phyloP scores from a whole-genome alignment of 805 yeast species.

The Yarrowia sp. region DNA sequence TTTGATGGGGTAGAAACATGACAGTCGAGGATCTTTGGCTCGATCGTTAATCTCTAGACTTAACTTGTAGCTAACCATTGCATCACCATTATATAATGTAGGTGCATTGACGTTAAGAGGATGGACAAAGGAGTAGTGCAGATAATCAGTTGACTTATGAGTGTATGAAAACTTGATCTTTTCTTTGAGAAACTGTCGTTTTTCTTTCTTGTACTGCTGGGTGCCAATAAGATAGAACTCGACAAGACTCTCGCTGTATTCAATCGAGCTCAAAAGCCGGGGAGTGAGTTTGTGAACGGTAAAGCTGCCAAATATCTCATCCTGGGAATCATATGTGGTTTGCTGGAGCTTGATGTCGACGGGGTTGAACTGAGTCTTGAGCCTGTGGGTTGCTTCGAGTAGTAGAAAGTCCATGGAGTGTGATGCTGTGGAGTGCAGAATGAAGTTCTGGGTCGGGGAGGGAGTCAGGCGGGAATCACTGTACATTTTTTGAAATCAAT shows the following conservation, averaged over 20 bases:
- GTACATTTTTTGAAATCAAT: not conserved
- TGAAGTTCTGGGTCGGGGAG: conserved; percentile 26
- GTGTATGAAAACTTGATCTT: conserved; percentile 14
- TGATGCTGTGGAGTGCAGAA: conserved; percentile 9
- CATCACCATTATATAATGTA: conserved; percentile 16
- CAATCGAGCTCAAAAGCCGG: conserved; percentile 1
- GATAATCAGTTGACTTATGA: not conserved
- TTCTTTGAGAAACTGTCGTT: conserved; percentile 3
- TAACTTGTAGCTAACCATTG: conserved; percentile 23
- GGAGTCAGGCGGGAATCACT: conserved; percentile 17
- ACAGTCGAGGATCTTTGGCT: conserved; percentile 18
- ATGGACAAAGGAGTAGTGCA: conserved; percentile 7
- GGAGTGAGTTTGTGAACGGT: conserved; percentile 20
- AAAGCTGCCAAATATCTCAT: conserved; percentile 12
- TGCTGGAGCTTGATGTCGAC: conserved; percentile 20
- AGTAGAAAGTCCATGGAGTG: conserved; percentile 15
- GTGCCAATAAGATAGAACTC: conserved; percentile 32
- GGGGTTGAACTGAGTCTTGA: conserved; percentile 21
- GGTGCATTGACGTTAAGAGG: conserved; percentile 5
- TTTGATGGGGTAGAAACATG: conserved; percentile 21
- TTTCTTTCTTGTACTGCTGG: conserved; percentile 22
- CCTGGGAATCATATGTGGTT: conserved; percentile 12
- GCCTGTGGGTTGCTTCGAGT: conserved; percentile 21
- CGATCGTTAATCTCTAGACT: not conserved
- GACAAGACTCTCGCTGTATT: conserved; percentile 18